phyloP scores from a whole-genome alignment of 805 yeast species.

The Ascoidea asiatica region DNA sequence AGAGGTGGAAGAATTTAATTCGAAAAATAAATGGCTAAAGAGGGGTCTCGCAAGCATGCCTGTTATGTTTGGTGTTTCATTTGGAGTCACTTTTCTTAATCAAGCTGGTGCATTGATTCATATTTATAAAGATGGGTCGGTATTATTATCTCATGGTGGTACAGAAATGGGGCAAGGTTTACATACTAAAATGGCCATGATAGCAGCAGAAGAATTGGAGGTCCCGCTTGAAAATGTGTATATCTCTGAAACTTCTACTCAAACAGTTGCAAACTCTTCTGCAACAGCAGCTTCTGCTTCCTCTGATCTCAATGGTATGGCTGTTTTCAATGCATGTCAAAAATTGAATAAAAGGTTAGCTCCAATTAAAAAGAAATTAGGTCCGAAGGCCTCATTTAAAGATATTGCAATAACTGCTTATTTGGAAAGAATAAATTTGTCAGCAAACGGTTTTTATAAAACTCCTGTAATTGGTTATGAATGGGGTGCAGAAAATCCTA shows the following conservation, averaged over 20 bases:
- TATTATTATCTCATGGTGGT: constrained; percentile 32
- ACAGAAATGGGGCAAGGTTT: constrained; percentile 38
- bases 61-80: constrained; percentile 32
- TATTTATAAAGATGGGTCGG: constrained; percentile 33
- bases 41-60: constrained; percentile 34
- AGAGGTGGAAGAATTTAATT: constrained; percentile 27
- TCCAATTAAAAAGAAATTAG: constrained; percentile 24
- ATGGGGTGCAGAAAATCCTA: constrained; percentile 25
- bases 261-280: constrained; percentile 32
- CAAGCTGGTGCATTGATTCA: constrained; percentile 36
- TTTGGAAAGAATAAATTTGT: constrained; percentile 28
- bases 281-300: constrained; percentile 38
- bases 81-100: constrained; percentile 30
- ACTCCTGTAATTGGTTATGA: constrained; percentile 33
- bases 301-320: constrained; percentile 35
- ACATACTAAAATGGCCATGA: constrained; percentile 34
- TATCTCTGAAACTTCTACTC: constrained; percentile 32
- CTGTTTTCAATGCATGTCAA: constrained; percentile 32
- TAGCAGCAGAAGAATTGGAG: constrained; percentile 28
- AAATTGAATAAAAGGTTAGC: constrained; percentile 26
- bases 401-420: constrained; percentile 27
- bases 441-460: constrained; percentile 36
- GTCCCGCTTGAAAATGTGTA: constrained; percentile 27
- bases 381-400: constrained; percentile 25
- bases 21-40: constrained; percentile 28